phyloP scores from a whole-genome alignment of 1,284 basidiomycete genomes.

The Malassezia psittaci region DNA sequence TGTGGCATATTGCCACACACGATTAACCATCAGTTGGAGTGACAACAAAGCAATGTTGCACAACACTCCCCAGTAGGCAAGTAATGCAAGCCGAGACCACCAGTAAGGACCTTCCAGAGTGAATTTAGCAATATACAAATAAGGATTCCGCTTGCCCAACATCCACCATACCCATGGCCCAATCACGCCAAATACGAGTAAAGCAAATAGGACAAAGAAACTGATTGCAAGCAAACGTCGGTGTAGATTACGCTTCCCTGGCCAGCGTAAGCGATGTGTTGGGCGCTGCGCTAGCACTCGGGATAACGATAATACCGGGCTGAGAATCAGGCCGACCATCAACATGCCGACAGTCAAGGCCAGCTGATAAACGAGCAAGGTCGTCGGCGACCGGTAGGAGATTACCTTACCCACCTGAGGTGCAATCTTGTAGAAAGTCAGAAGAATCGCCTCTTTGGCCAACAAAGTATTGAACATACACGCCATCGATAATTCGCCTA shows the following conservation, averaged over 20 bases:
- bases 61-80: slow-evolving; percentile 74
- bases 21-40: slow-evolving; percentile 18
- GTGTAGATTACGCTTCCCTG: slow-evolving; percentile 73
- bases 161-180: slow-evolving; percentile 87
- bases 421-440: slow-evolving; percentile 20
- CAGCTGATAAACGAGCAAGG: slow-evolving; percentile 80
- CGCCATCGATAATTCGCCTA: slow-evolving; percentile 83
- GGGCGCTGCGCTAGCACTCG: slow-evolving; percentile 85
- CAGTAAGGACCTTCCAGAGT: slow-evolving; percentile 62
- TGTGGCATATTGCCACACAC: slow-evolving; percentile 18
- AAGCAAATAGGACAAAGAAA: slow-evolving; percentile 67
- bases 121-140: slow-evolving; percentile 63
- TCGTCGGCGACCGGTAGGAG: slow-evolving; percentile 83
- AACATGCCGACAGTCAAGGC: slow-evolving; percentile 87
- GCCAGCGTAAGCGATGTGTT: slow-evolving; percentile 74
- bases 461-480: slow-evolving; percentile 76
- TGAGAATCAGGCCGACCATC: slow-evolving; percentile 82
- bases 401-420: slow-evolving; percentile 45
- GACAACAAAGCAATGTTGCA: slow-evolving; percentile 63
- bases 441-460: slow-evolving; percentile 58
- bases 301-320: slow-evolving; percentile 82
- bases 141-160: slow-evolving; percentile 72
- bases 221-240: slow-evolving; percentile 72
- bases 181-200: slow-evolving; percentile 74
- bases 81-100: slow-evolving; percentile 72